Base-by-base conservation (phyloP, 2,329 filamentous ascomycete species). In the Aspergillus chevalieri region DNA sequence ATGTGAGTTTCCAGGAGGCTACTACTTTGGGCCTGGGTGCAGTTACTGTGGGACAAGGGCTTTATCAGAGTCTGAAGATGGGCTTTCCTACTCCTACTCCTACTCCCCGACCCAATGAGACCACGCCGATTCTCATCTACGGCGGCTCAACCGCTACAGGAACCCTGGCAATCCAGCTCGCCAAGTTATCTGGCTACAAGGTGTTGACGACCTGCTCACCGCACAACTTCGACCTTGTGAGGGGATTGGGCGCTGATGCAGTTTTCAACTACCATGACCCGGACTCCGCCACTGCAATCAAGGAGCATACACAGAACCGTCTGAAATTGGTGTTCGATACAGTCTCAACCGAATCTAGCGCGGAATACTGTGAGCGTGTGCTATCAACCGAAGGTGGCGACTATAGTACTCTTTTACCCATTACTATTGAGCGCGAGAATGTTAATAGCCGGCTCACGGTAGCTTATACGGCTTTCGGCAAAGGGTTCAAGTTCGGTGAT, bases 1-100 rank as follows among this genome's bases (percentile, higher is more conserved):
- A 63, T 43, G 46, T 81, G 50, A 73, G 69, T 41, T 75, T 77
- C 55, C 73, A 78, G 53, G 75, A 79, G n/a, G 79, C 77, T 0
- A 68, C 75, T 1, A 80, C 78, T 0, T 62, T 82, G 2, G 75
- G 76, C 2, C 69, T 78, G 0, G 79, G 76, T 3, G 65, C 80
- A 44, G 66, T 64, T 8, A 81, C 79, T 3, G 72, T 78, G 7
- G 77, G 71, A 1, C 78, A 80, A 53, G 64, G 51, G 10, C 55
- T 73, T 17, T 72, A 68, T 49, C 66, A 72, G 48, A 59, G 51
- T 28, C 43, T 67, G 46, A 52, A 58, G 39, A 55, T 70, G 2
- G 57, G 55, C 7, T 50, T 63, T 14, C 66, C 67, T 6, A 57
- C 50, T 8, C 46, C 67, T 6, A 57, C 50, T 8, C 46, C 62